Evolutionary conservation across 371 early-diverging fungal species (phyloP).

Genomic region (Lichtheimia corymbifera): DNA sequence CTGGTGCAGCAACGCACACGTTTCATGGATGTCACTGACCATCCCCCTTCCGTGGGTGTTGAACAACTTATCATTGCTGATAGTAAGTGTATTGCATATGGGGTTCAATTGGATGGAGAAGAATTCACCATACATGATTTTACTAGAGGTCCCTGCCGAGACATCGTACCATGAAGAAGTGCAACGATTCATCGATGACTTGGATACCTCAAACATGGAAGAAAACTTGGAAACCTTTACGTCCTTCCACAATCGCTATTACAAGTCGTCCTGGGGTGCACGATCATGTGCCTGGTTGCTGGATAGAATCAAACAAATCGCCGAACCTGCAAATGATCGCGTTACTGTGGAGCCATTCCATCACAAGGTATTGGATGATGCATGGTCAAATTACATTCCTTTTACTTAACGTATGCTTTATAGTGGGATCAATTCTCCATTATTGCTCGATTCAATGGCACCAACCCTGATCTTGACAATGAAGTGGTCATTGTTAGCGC

Average conservation of each 20-base stretch:
- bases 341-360: slow-evolving; percentile 83
- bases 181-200: slow-evolving; percentile 47
- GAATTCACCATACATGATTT: not conserved
- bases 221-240: slow-evolving; percentile 70
- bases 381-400: too few species aligned
- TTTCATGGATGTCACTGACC: slow-evolving; percentile 92
- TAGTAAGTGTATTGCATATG: not conserved
- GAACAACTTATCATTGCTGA: not conserved
- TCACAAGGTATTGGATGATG: slow-evolving; percentile 24
- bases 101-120: not conserved
- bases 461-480: slow-evolving; percentile 45
- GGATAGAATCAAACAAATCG: slow-evolving; percentile 56
- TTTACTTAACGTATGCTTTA: not conserved
- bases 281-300: slow-evolving; percentile 80
- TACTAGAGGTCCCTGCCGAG: slow-evolving; percentile 45
- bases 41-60: slow-evolving; percentile 18
- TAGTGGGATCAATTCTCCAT: slow-evolving; percentile 55
- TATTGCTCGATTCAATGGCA: slow-evolving; percentile 71
- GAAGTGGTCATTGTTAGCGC: slow-evolving; percentile 84
- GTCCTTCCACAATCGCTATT: slow-evolving; percentile 87
- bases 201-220: slow-evolving; percentile 68
- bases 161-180: slow-evolving; percentile 58
- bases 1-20: slow-evolving; percentile 66
- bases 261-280: slow-evolving; percentile 72
- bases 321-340: slow-evolving; percentile 38